Base-by-base conservation (phyloP, 1,284 basidiomycete genomes). In the Meira nashicola region DNA sequence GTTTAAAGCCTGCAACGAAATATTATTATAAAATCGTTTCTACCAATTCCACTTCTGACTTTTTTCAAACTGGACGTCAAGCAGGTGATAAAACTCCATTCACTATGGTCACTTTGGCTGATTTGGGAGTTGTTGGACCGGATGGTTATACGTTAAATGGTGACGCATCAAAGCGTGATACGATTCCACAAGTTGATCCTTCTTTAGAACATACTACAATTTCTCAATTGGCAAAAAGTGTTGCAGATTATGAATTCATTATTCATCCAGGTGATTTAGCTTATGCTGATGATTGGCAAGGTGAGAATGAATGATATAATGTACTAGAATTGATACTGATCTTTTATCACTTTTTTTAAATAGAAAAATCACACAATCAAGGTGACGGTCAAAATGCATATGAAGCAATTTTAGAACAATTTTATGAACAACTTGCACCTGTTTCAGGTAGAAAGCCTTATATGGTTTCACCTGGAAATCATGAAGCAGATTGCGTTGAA, bases 261-360 rank as follows among this genome's bases (percentile, higher is more conserved):
- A 46, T 57, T 28, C 59, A 61, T 56, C 47, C 59, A 10, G 55
- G 55, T 15, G 79, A 80, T 60, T 73, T 79, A 60, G 74, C 73
- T 7, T 80, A 79, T 57, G 77, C 78, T 43, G 76, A 77, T 54
- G 71, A 78, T 61, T 78, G 77, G 76, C 67, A 63, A 48, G 58
- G 47, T 37, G 68, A 65, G 10, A 56, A 28, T 33, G 4, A 33
- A 33, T 8, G 28, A 33, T 33, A 8, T 10, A n/a, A 28, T 15
- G 17, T 17, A 5, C 25, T 15, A 37, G 9, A 4, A 11, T 6
- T n/a, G 48, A 21, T 3, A 3, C 8, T 4, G 17, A 50, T 28
- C 7, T 70, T 74, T 54, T 69, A 72, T 17, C 51, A 47, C 6
- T 57, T 58, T 39, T 49, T 73, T 9, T 44, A 2, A 2, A 8